Percentiles rank a stretch among this genome's conserved stretches.
These are phyloP conservation scores for Bruguiera gymnorhiza DNA, from an alignment of 345 rosid species.

Conservation along the genomic window DNA sequence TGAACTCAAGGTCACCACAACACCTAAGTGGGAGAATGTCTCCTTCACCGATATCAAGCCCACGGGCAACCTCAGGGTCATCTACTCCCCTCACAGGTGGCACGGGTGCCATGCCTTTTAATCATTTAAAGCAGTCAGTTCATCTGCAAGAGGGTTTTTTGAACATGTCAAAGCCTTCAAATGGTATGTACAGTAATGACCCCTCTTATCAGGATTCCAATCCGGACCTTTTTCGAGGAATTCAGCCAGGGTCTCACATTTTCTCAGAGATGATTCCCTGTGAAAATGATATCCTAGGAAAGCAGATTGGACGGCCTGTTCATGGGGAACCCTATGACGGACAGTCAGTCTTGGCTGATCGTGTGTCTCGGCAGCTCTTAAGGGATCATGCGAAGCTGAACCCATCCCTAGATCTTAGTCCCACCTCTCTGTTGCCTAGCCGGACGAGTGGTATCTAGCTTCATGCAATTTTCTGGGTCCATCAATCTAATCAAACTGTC, in stretches of 20 bases:
- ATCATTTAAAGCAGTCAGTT: constrained; percentile 39
- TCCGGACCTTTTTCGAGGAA: constrained; percentile 43
- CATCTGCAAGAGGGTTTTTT: constrained; percentile 46
- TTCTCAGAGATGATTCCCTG: constrained; percentile 36
- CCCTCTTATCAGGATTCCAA: constrained; percentile 38
- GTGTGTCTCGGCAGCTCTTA: constrained; percentile 52
- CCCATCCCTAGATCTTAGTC: constrained; percentile 47
- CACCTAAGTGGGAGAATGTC: constrained; percentile 57
- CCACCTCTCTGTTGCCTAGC: constrained; percentile 36
- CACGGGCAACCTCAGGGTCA: constrained; percentile 52
- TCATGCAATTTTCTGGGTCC: constrained; percentile 4
- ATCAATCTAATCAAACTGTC: constrained; percentile 11
- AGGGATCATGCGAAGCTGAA: constrained; percentile 42
- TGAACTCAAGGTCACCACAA: constrained; percentile 49
- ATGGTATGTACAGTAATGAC: constrained; percentile 30
- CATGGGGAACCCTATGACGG: constrained; percentile 40
- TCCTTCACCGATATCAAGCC: constrained; percentile 64
- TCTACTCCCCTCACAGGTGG: constrained; percentile 60
- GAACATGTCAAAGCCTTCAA: constrained; percentile 37
- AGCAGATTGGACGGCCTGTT: constrained; percentile 35
- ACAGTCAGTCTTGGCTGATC: constrained; percentile 49
- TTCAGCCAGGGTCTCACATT: constrained; percentile 41
- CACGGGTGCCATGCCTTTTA: constrained; percentile 45
- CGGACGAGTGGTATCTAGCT: constrained; percentile 29
- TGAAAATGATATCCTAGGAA: constrained; percentile 37